Evolutionary conservation across 768 basidiomycete species (phyloP).

Genomic region (Naganishia onofrii): DNA sequence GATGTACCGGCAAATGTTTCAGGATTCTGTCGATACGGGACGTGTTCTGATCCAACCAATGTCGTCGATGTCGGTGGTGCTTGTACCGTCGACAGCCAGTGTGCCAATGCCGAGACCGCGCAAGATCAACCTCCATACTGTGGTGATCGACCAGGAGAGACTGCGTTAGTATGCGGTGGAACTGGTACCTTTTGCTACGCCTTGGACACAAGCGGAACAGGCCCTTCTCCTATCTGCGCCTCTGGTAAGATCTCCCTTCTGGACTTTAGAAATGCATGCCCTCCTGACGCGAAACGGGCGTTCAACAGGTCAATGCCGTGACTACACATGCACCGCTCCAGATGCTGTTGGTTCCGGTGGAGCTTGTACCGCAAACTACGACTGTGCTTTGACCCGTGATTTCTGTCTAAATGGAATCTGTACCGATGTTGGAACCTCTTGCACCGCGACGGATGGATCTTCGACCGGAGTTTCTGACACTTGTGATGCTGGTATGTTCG

Average conservation of each 20-base stretch:
- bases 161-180: not conserved
- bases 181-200: not conserved
- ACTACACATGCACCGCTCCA: not conserved
- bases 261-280: too few relatives aligned
- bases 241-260: not conserved
- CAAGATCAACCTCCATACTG: not conserved
- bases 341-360: not conserved
- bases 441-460: not conserved
- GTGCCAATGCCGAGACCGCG: not conserved
- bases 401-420: not conserved
- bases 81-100: not conserved
- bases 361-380: not conserved
- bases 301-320: not conserved
- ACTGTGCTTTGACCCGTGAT: not conserved
- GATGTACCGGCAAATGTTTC: too few relatives aligned
- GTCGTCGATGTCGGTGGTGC: not conserved
- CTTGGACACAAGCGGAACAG: not conserved
- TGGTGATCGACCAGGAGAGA: not conserved
- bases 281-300: not conserved
- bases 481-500: not conserved
- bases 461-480: not conserved
- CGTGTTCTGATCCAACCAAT: not conserved
- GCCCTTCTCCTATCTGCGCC: not conserved
- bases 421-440: not conserved
- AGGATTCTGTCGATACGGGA: slow-evolving; percentile 4